Base-by-base conservation (phyloP, 1,139 yeast genomes). In the Yamadazyma songkhlaensis region DNA sequence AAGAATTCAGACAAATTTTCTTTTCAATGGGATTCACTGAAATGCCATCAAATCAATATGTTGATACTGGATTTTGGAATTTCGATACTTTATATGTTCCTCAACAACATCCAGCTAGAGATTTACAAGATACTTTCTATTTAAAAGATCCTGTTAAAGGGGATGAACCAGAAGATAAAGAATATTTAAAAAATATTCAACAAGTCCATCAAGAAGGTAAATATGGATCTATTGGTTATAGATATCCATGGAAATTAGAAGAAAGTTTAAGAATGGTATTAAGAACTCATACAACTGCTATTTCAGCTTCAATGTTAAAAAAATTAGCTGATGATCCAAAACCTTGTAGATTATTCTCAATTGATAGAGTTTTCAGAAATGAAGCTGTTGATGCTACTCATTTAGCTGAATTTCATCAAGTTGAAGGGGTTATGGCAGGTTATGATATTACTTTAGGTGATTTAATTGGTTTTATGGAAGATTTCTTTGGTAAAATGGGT, bases 341-440 rank as follows among this genome's bases (percentile, higher is more conserved):
- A 56, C 97, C 98, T 40, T 77, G 85, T 15, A 80, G 97, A 66
- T 77, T 88, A 59, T 94, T 94, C 73, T 87, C 96, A 37, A 94
- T 94, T 55, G 99, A 94, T 67, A 81, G 97, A 60, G 99, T 94
- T 46, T 94, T 94, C 85, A 87, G 99, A 72, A 94, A 94, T 62
- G 99, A 94, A 72, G 97, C 99, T 15, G 98, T 94, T 39, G 99
- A 94, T 62, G 98, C 97, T 38, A 94, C 99, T n/a, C 99, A 94
- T 67, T 79, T 94, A 67, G 98, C 98, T 21, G 99, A 94, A 71
- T 94, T 94, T 76, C 97, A 92, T 67, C 99, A 94, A 72, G 95
- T 94, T 45, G 99, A 94, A 71, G 99, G 99, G 71, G 98, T 94
- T 40, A 75, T 94, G 62, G 98, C 97, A 27, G 98, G 95, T 58